Evolutionary conservation across 129 eudicot species (phyloP).

Genomic region (Gnaphalium uliginosum): DNA sequence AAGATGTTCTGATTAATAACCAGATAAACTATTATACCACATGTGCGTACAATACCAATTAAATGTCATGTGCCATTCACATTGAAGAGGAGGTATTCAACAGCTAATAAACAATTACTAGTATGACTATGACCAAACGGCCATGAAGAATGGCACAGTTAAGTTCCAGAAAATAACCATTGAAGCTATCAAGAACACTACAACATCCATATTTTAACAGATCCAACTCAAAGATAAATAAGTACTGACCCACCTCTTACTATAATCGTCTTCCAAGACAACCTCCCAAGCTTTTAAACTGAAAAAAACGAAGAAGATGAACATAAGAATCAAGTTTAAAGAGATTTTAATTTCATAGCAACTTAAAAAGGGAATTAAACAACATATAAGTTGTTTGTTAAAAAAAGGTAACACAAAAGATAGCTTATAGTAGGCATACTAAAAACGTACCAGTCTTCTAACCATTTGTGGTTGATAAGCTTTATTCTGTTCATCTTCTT

Average conservation of each 20-base stretch:
- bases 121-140: not conserved
- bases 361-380: not conserved
- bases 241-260: constrained; percentile 59
- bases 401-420: not conserved
- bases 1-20: not conserved
- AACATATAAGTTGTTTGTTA: constrained; percentile 3
- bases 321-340: not conserved
- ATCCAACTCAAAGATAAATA: not conserved
- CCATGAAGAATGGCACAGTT: not conserved
- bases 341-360: constrained; percentile 17
- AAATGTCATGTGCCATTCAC: constrained; percentile 5
- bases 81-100: not conserved
- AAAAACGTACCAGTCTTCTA: constrained; percentile 77
- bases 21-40: not conserved
- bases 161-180: not conserved
- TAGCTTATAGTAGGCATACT: constrained; percentile 18
- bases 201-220: not conserved
- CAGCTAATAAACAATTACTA: not conserved
- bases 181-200: not conserved
- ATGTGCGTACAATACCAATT: not conserved
- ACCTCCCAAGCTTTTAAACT: constrained; percentile 90
- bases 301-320: constrained; percentile 22
- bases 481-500: constrained; percentile 72
- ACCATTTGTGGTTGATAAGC: constrained; percentile 85
- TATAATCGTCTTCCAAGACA: constrained; percentile 68